Conservation (phyloP, 2,329 filamentous ascomycete species). For the Graphilbum fragrans region DNA sequence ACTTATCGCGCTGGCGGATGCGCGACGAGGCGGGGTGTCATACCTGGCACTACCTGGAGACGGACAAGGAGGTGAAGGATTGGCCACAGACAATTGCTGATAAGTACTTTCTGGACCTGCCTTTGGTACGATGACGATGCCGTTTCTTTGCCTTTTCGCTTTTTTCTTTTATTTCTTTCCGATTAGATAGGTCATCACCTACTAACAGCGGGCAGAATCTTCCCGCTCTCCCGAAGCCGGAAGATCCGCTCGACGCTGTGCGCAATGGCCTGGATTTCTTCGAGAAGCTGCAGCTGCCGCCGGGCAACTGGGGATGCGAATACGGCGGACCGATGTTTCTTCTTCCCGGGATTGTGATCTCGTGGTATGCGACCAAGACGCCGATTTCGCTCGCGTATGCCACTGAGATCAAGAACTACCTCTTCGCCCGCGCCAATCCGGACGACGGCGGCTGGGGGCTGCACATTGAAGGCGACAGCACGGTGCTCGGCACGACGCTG, state of each 20-base stretch:
- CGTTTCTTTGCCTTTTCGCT: too few species aligned
- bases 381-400: slow-evolving; percentile 69
- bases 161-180: not conserved
- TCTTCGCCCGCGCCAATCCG: slow-evolving; percentile 73
- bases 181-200: too few species aligned
- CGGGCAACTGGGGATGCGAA: slow-evolving; percentile 93
- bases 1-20: slow-evolving; percentile 74
- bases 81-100: slow-evolving; percentile 90
- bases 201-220: slow-evolving; percentile 44
- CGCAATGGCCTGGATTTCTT: slow-evolving; percentile 81
- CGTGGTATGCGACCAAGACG: slow-evolving; percentile 82
- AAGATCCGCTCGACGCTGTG: slow-evolving; percentile 64
- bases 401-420: slow-evolving; percentile 84
- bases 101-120: slow-evolving; percentile 73
- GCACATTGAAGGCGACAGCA: slow-evolving; percentile 88
- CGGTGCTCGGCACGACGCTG: slow-evolving; percentile 78
- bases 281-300: slow-evolving; percentile 74
- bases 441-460: slow-evolving; percentile 95
- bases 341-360: slow-evolving; percentile 70
- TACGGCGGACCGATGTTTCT: slow-evolving; percentile 98
- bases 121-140: slow-evolving; percentile 54
- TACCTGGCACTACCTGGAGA: slow-evolving; percentile 85
- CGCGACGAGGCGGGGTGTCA: slow-evolving; percentile 73
- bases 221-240: slow-evolving; percentile 57
- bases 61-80: slow-evolving; percentile 53